A percentile compares a stretch with the other conserved stretches of the same genome.
Evolutionary conservation across 306 rosid species (phyloP).

Genomic region (Cicer yamashitae): DNA sequence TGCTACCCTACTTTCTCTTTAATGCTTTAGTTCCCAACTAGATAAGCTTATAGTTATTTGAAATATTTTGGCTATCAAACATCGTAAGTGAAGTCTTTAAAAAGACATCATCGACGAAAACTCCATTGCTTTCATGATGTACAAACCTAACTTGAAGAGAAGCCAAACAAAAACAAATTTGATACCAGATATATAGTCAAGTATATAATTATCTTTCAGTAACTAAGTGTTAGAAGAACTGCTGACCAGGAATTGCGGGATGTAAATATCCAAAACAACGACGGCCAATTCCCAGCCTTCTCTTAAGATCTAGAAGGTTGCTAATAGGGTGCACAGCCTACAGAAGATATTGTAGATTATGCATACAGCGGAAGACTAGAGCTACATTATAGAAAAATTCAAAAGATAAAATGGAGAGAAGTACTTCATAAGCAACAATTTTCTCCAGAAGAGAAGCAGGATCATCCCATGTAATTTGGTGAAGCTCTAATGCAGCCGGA

Average conservation of each 20-base stretch:
- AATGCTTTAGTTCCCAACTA: background rate
- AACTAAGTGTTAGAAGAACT: slow-evolving; percentile 42
- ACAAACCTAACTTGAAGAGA: slow-evolving; percentile 29
- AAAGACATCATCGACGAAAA: slow-evolving; percentile 14
- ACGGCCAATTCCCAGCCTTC: slow-evolving; percentile 96
- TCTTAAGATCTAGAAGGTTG: slow-evolving; percentile 95
- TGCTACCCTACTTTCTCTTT: background rate
- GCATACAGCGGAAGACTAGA: slow-evolving; percentile 29
- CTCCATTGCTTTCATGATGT: background rate
- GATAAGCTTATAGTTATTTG: slow-evolving; percentile 17
- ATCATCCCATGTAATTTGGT: slow-evolving; percentile 96
- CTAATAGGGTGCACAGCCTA: slow-evolving; percentile 99
- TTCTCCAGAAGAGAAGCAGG: slow-evolving; percentile 97
- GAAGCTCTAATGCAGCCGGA: slow-evolving; percentile 98
- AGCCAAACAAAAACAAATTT: slow-evolving; percentile 25
- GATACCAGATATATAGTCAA: slow-evolving; percentile 17
- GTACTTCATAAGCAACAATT: slow-evolving; percentile 95
- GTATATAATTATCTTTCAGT: slow-evolving; percentile 32
- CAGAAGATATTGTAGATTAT: slow-evolving; percentile 46
- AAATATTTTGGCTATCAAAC: slow-evolving; percentile 25
- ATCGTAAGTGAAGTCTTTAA: slow-evolving; percentile 9
- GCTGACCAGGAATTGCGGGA: slow-evolving; percentile 92
- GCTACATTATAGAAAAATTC: slow-evolving; percentile 22
- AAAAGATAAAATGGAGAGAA: slow-evolving; percentile 39
- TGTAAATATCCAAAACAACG: slow-evolving; percentile 95